Conservation (phyloP, 2,329 filamentous ascomycete genomes). For the Pseudogymnoascus sp. region DNA sequence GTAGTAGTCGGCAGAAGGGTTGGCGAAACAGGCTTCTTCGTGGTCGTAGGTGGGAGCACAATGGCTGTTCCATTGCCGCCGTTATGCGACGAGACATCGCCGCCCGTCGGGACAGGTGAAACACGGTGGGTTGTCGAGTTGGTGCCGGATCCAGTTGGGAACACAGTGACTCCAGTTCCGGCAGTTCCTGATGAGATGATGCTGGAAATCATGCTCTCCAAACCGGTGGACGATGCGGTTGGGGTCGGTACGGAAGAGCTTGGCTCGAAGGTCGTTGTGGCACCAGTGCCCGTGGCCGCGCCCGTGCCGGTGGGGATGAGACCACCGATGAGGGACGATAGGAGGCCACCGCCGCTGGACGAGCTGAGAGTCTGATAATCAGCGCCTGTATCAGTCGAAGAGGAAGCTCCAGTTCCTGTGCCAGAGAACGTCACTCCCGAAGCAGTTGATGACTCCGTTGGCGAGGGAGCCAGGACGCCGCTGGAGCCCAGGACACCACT, state of each 20-base stretch:
- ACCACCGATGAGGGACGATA: not conserved
- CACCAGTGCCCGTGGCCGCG: not conserved
- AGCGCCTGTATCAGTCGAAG: constrained; percentile 20
- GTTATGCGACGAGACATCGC: not conserved
- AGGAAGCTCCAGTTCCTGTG: constrained; percentile 13
- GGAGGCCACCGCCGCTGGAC: not conserved
- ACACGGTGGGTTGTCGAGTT: not conserved
- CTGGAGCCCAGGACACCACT: not conserved
- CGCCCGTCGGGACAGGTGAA: not conserved
- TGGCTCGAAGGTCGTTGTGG: not conserved
- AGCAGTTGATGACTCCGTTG: constrained; percentile 5
- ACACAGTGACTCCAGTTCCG: not conserved
- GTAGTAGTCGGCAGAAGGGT: not conserved
- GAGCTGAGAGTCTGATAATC: not conserved
- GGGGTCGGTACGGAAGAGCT: not conserved
- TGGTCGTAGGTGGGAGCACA: not conserved
- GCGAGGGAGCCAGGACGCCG: not conserved
- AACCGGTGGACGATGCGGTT: not conserved
- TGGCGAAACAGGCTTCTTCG: not conserved
- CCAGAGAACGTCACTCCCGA: constrained; percentile 11
- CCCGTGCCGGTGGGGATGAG: not conserved
- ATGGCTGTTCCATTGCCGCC: not conserved
- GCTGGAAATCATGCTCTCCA: not conserved
- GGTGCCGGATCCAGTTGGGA: not conserved
- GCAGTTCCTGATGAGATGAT: not conserved